Percentiles rank a stretch among this genome's conserved stretches.
phyloP scores from a whole-genome alignment of 1,139 yeast genomes.

The Protomyces inundatus region DNA sequence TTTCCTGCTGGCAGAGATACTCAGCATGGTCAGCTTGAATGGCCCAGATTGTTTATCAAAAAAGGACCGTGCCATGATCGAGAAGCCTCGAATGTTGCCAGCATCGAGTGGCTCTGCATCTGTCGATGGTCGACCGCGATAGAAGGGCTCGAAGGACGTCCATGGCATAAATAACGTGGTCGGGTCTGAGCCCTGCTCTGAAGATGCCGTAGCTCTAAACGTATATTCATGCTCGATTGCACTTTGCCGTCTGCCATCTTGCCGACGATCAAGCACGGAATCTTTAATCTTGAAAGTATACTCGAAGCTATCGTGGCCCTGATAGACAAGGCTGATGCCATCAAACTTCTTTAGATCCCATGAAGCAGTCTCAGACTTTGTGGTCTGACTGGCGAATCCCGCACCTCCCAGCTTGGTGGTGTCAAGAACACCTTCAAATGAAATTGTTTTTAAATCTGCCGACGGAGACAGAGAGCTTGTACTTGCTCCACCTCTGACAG shows the following conservation, averaged over 20 bases:
- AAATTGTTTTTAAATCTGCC: slow-evolving; percentile 1
- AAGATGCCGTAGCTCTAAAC: not conserved
- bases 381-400: slow-evolving; percentile 19
- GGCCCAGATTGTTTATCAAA: slow-evolving; percentile 23
- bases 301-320: too few relatives aligned
- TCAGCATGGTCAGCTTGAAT: slow-evolving; percentile 5
- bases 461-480: slow-evolving; percentile 8
- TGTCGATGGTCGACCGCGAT: slow-evolving; percentile 21
- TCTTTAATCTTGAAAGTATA: slow-evolving; percentile 1
- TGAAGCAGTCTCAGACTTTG: too few relatives aligned
- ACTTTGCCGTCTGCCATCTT: not conserved
- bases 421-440: slow-evolving; percentile 26
- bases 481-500: slow-evolving; percentile 27
- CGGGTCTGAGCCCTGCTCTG: not conserved
- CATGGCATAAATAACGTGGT: slow-evolving; percentile 6
- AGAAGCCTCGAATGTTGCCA: slow-evolving; percentile 15
- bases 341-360: too few relatives aligned
- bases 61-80: slow-evolving; percentile 26
- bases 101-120: slow-evolving; percentile 20
- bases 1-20: not conserved
- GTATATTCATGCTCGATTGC: not conserved
- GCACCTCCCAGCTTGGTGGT: slow-evolving; percentile 28
- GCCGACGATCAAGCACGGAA: not conserved
- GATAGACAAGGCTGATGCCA: too few relatives aligned
- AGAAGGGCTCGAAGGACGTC: slow-evolving; percentile 20